phyloP scores from a whole-genome alignment of 2,329 filamentous ascomycete species.

The Apiospora phragmitis region DNA sequence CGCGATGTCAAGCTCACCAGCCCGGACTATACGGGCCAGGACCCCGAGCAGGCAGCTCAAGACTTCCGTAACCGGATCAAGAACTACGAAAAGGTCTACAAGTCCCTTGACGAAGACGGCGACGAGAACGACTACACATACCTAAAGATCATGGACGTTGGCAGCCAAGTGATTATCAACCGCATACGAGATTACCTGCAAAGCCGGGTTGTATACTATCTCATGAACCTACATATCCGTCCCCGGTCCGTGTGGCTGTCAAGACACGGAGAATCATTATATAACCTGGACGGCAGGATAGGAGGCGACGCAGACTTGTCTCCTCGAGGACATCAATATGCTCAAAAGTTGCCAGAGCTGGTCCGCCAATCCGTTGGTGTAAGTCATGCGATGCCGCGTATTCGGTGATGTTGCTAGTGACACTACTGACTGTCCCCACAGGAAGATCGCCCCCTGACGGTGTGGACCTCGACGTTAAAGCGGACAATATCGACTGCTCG shows the following conservation, averaged over 20 bases:
- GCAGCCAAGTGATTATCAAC: conserved; percentile 96
- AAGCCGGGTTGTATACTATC: conserved; percentile 93
- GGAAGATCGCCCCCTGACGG: conserved; percentile 61
- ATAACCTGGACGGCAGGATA: conserved; percentile 87
- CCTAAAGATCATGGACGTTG: conserved; percentile 95
- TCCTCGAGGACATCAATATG: conserved; percentile 83
- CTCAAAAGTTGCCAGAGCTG: conserved; percentile 78
- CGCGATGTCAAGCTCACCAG: conserved; percentile 96
- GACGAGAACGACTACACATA: conserved; percentile 89
- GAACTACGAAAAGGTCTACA: conserved; percentile 97
- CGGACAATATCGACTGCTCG: conserved; percentile 91
- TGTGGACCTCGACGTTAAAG: conserved; percentile 65
- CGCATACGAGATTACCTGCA: conserved; percentile 95
- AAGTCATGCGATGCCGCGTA: conserved; percentile 34
- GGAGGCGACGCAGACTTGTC: conserved; percentile 91
- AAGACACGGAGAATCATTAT: conserved; percentile 90
- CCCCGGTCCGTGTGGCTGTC: conserved; percentile 96
- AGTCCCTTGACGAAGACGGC: conserved; percentile 78
- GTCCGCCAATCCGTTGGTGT: conserved; percentile 86
- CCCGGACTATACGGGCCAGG: conserved; percentile 91
- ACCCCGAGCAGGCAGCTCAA: conserved; percentile 84
- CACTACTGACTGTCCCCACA: conserved; percentile 26
- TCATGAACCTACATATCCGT: conserved; percentile 98
- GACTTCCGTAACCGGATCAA: conserved; percentile 94
- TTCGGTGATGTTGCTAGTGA: not conserved